Percentiles rank a stretch among this genome's conserved stretches.
Evolutionary conservation across 176 grass and related monocot genomes (phyloP).

Genomic region (Otatea glauca): DNA sequence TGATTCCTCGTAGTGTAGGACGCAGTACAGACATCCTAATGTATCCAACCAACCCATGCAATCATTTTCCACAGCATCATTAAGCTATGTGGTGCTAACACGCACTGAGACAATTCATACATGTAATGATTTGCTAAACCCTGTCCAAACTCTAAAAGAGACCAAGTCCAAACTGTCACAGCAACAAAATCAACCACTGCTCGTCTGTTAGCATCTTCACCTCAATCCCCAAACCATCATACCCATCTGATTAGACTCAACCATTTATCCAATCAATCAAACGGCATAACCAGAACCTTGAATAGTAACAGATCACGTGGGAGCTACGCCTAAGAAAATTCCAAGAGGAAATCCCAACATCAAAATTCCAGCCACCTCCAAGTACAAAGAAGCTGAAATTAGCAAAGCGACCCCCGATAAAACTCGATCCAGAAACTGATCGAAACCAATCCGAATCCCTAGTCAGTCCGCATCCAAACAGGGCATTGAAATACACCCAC

Average conservation of each 20-base stretch:
- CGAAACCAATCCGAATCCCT: too few species aligned
- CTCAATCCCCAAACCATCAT: not conserved
- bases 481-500: too few species aligned
- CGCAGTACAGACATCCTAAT: slow-evolving; percentile 14
- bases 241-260: not conserved
- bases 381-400: not conserved
- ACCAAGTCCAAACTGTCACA: not conserved
- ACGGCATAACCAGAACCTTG: not conserved
- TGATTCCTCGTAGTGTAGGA: not conserved
- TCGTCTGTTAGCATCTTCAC: not conserved
- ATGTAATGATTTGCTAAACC: slow-evolving; percentile 10
- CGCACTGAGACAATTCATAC: not conserved
- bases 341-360: not conserved
- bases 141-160: not conserved
- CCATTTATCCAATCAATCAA: not conserved
- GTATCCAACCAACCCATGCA: slow-evolving; percentile 3
- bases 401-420: not conserved
- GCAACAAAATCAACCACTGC: not conserved
- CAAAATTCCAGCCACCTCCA: not conserved
- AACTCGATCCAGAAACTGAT: not conserved
- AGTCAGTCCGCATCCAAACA: too few species aligned
- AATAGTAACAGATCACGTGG: not conserved
- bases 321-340: not conserved
- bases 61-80: slow-evolving; percentile 28
- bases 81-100: not conserved